phyloP scores from a whole-genome alignment of 192 early-diverging fungal genomes.

The Linnemannia exigua region DNA sequence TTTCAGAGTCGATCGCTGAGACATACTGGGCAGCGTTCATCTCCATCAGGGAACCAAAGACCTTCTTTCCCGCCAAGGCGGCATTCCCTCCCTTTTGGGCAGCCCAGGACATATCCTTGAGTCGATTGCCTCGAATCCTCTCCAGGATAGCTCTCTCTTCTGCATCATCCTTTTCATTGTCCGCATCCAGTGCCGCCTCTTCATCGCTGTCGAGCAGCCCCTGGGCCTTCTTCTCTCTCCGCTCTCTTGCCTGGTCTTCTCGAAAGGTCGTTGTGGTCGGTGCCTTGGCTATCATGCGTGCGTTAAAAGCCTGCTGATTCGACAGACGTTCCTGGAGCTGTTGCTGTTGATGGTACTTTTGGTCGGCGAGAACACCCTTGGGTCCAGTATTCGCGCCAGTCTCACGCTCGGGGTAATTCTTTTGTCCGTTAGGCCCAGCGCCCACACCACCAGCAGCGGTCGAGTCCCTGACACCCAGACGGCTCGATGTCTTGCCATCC shows the following conservation, averaged over 20 bases:
- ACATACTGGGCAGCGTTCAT: slow-evolving; percentile 65
- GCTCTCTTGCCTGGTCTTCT: slow-evolving; percentile 51
- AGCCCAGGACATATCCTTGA: slow-evolving; percentile 58
- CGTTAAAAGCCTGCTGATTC: slow-evolving; percentile 55
- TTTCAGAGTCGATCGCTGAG: slow-evolving; percentile 64
- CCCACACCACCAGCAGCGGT: background rate
- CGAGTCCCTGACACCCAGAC: slow-evolving; percentile 8
- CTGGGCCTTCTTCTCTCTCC: slow-evolving; percentile 27
- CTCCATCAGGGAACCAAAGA: slow-evolving; percentile 66
- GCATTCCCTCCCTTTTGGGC: slow-evolving; percentile 19
- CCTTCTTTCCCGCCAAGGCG: slow-evolving; percentile 11
- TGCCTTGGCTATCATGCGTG: slow-evolving; percentile 59
- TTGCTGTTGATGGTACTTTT: slow-evolving; percentile 60
- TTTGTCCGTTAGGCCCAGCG: background rate
- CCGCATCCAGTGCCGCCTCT: background rate
- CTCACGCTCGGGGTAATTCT: slow-evolving; percentile 46
- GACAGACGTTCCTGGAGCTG: slow-evolving; percentile 42
- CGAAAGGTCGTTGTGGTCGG: slow-evolving; percentile 63
- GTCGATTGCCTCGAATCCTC: slow-evolving; percentile 58
- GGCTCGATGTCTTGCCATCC: slow-evolving; percentile 44
- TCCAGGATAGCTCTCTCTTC: slow-evolving; percentile 56
- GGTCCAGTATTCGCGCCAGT: slow-evolving; percentile 65
- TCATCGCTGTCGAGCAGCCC: slow-evolving; percentile 30
- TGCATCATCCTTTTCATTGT: slow-evolving; percentile 25
- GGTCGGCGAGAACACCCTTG: slow-evolving; percentile 71